Percentiles rank a stretch among this genome's conserved stretches.
phyloP scores from a whole-genome alignment of 768 basidiomycete genomes.

The Rhodotorula paludigena region DNA sequence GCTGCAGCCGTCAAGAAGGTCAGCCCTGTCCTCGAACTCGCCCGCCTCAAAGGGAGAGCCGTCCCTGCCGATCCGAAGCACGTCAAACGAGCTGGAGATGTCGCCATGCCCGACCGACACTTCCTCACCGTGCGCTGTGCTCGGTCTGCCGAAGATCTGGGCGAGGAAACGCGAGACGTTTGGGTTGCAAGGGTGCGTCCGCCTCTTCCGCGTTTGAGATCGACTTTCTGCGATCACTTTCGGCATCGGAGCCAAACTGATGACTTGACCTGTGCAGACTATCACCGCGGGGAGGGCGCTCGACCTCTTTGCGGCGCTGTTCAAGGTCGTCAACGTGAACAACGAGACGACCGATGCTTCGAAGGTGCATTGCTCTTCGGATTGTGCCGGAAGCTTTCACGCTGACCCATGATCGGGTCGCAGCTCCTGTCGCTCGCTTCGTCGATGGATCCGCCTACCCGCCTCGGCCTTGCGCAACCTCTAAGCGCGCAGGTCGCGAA shows the following conservation, averaged over 20 bases:
- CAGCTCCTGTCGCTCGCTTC: constrained; percentile 13
- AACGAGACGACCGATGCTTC: constrained; percentile 1
- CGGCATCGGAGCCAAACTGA: neutral
- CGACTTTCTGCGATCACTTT: neutral
- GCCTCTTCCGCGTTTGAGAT: neutral
- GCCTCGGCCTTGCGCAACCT: neutral
- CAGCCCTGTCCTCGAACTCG: constrained; percentile 58
- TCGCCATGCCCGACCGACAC: constrained; percentile 58
- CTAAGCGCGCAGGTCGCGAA: neutral
- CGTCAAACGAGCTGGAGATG: constrained; percentile 51
- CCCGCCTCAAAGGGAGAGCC: constrained; percentile 72
- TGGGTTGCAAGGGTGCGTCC: constrained; percentile 71
- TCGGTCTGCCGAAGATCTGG: constrained; percentile 36
- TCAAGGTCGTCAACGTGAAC: constrained; percentile 44
- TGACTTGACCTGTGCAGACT: constrained; percentile 48
- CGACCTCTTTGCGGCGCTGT: constrained; percentile 54
- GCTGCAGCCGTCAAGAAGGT: constrained; percentile 50
- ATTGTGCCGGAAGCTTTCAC: neutral
- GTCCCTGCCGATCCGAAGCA: constrained; percentile 58
- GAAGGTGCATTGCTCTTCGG: neutral
- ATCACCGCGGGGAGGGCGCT: constrained; percentile 60
- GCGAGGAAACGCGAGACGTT: constrained; percentile 52
- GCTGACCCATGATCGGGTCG: neutral
- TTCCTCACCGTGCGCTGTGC: constrained; percentile 54
- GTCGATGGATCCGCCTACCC: neutral